phyloP scores from a whole-genome alignment of 768 basidiomycete species.

The Mycena chlorophos region DNA sequence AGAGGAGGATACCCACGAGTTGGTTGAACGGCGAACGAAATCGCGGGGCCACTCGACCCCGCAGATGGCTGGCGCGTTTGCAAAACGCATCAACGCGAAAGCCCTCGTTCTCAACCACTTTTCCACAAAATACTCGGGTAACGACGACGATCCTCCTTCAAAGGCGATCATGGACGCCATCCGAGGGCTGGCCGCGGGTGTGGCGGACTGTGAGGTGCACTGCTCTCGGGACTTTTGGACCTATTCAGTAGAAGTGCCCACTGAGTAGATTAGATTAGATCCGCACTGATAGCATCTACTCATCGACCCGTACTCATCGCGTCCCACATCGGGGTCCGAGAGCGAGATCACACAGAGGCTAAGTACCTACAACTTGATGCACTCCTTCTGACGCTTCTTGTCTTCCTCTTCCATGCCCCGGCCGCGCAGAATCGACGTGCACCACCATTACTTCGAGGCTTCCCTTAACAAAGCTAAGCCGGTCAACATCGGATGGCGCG shows the following conservation, averaged over 20 bases:
- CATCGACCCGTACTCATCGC: no score
- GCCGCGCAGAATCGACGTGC: constrained; percentile 58
- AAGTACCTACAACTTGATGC: no score
- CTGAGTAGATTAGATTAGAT: constrained; percentile 7
- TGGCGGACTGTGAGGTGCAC: constrained; percentile 48
- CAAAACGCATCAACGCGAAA: constrained; percentile 59
- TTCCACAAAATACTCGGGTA: constrained; percentile 74
- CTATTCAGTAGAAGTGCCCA: constrained; percentile 50
- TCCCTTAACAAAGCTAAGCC: constrained; percentile 47
- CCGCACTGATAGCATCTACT: no score
- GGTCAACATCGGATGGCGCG: constrained; percentile 59
- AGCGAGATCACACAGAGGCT: no score
- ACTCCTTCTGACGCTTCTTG: not conserved
- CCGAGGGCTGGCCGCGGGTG: constrained; percentile 50
- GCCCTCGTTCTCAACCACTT: constrained; percentile 82
- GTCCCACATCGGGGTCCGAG: no score
- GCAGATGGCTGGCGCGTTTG: constrained; percentile 86
- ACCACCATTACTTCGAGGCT: constrained; percentile 72
- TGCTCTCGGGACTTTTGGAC: constrained; percentile 80
- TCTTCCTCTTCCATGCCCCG: not conserved
- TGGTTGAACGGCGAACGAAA: constrained; percentile 61
- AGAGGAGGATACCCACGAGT: constrained; percentile 57
- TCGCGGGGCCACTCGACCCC: constrained; percentile 90
- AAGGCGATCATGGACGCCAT: constrained; percentile 65
- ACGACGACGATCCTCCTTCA: constrained; percentile 55